A percentile compares a stretch with the other conserved stretches of the same genome.
phyloP scores from a whole-genome alignment of 371 early-diverging fungal species.

The Furculomyces boomerangus region DNA sequence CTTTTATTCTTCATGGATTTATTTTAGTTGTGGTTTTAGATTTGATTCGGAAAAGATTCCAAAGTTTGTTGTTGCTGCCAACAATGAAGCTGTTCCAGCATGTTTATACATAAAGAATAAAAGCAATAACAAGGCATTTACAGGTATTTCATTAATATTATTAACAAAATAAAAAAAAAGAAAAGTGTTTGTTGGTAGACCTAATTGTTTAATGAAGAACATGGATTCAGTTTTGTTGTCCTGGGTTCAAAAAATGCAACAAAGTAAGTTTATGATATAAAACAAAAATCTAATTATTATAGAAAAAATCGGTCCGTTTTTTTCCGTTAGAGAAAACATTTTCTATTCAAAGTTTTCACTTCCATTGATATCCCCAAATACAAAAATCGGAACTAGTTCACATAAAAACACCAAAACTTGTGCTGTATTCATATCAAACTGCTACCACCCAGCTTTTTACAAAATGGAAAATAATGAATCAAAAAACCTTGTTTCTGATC shows the following conservation, averaged over 20 bases:
- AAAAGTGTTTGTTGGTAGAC: conserved; percentile 1
- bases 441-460: neutral
- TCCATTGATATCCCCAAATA: neutral
- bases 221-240: neutral
- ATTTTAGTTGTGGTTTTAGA: neutral
- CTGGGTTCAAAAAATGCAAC: conserved; percentile 4
- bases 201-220: neutral
- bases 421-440: neutral
- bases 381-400: neutral
- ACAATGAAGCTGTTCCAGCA: neutral
- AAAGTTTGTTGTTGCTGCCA: neutral
- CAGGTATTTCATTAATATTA: neutral
- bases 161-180: no score
- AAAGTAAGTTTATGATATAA: neutral
- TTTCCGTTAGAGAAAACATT: neutral
- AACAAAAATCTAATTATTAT: neutral
- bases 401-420: neutral
- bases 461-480: neutral
- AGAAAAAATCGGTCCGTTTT: conserved; percentile 2
- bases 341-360: neutral
- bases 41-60: neutral
- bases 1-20: neutral
- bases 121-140: conserved; percentile 1
- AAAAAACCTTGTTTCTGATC: neutral
- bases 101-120: neutral